phyloP scores from a whole-genome alignment of 257 asterid species.

The Rauvolfia tetraphylla region DNA sequence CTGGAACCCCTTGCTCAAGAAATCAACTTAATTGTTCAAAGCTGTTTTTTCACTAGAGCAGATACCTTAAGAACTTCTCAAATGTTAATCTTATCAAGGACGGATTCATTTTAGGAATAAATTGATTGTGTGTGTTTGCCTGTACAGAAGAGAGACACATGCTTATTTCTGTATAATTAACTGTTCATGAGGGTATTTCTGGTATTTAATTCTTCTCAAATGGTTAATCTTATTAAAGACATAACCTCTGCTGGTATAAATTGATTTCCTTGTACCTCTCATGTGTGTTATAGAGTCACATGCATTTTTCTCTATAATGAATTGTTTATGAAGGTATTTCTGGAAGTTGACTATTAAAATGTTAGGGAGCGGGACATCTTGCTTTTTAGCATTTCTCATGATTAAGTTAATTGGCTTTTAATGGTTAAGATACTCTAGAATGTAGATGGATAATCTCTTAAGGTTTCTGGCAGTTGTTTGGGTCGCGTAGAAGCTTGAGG shows the following conservation, averaged over 20 bases:
- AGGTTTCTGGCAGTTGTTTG: background rate
- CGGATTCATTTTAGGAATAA: background rate
- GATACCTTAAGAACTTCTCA: background rate
- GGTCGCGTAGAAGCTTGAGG: background rate
- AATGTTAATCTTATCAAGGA: background rate
- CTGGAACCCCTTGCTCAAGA: background rate
- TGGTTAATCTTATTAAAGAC: background rate
- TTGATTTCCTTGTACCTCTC: background rate
- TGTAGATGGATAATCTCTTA: background rate
- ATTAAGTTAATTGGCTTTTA: background rate
- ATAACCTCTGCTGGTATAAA: background rate
- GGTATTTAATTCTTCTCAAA: background rate
- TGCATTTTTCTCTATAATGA: background rate
- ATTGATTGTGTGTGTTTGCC: background rate
- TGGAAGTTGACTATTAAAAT: background rate
- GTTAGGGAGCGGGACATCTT: too few relatives aligned
- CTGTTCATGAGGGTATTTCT: background rate
- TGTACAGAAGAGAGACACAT: background rate
- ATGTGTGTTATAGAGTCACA: background rate
- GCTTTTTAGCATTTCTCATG: background rate
- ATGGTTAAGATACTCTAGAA: background rate
- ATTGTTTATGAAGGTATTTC: background rate
- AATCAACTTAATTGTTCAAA: background rate
- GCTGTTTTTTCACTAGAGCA: background rate
- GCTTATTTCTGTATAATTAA: background rate